Conservation (phyloP, 2,329 filamentous ascomycete genomes). For the Stachybotrys elegans region DNA sequence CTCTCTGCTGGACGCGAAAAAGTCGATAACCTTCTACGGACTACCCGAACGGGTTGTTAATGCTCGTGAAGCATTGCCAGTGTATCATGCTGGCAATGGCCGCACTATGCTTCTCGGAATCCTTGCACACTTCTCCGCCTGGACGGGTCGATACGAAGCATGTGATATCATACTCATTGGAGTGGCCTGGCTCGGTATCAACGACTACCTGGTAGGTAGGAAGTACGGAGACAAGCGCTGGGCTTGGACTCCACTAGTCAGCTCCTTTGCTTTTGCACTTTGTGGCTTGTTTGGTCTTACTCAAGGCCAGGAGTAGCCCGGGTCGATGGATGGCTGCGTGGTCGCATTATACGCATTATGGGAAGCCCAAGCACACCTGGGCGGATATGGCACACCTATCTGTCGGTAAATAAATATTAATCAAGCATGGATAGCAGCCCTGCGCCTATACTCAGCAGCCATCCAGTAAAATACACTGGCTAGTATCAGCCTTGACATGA, state of each 20-base stretch:
- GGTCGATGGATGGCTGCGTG: too few relatives aligned
- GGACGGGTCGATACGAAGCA: neutral
- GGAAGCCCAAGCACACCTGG: too few relatives aligned
- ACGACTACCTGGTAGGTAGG: neutral
- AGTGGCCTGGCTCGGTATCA: neutral
- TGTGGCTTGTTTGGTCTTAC: neutral
- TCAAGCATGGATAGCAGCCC: too few relatives aligned
- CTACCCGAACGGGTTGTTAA: neutral
- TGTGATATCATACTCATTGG: neutral
- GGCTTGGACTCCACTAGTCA: neutral
- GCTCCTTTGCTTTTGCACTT: constrained; percentile 1
- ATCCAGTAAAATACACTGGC: too few relatives aligned
- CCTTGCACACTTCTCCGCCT: neutral
- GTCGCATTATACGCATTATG: too few relatives aligned
- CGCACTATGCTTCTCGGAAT: neutral
- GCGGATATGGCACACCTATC: too few relatives aligned
- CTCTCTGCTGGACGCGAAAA: neutral
- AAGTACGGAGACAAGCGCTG: neutral
- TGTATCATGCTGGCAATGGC: neutral
- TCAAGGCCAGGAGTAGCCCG: neutral
- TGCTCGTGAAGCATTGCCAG: neutral
- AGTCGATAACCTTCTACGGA: neutral
- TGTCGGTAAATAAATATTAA: too few relatives aligned
- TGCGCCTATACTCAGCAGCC: too few relatives aligned
- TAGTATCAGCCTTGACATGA: too few relatives aligned